A percentile compares a stretch with the other conserved stretches of the same genome.
These are phyloP conservation scores for Porcisia hertigi DNA, from an alignment of 208 protist genomes.

Conservation along the genomic window DNA sequence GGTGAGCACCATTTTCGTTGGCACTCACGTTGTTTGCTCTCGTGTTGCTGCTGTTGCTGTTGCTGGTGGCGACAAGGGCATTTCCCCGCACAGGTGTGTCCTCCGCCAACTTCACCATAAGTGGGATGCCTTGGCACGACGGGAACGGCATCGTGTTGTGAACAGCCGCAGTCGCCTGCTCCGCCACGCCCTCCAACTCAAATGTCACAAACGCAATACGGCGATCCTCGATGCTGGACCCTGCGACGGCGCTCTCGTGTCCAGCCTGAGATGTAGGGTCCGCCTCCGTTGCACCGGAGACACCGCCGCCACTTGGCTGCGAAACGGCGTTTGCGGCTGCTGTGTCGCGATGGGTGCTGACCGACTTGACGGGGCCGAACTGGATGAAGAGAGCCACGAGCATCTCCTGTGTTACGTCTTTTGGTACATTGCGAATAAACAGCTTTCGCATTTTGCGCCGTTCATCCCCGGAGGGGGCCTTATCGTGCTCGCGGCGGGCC, in stretches of 20 bases:
- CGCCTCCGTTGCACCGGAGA: background rate
- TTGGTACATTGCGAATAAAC: constrained; percentile 87
- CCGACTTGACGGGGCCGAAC: constrained; percentile 50
- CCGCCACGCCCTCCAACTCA: constrained; percentile 44
- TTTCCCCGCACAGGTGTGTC: constrained; percentile 44
- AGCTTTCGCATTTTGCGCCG: constrained; percentile 66
- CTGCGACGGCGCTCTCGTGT: background rate
- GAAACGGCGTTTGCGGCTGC: constrained; percentile 32
- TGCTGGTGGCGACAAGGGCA: background rate
- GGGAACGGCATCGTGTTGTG: constrained; percentile 81
- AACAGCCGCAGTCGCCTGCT: constrained; percentile 55
- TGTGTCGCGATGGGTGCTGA: constrained; percentile 75
- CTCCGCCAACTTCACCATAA: constrained; percentile 86
- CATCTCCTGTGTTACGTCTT: constrained; percentile 43
- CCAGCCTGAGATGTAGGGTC: background rate
- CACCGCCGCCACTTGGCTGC: constrained; percentile 3
- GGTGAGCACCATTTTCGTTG: background rate
- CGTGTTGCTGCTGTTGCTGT: background rate
- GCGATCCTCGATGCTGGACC: constrained; percentile 27
- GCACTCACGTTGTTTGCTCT: constrained; percentile 8
- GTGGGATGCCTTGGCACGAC: constrained; percentile 55
- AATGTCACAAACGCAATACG: constrained; percentile 65
- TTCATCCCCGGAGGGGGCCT: constrained; percentile 57
- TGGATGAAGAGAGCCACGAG: constrained; percentile 45
- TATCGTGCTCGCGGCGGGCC: constrained; percentile 73